Evolutionary conservation across 208 protist species (phyloP), one percentile per base, ranked within the genome.

Genomic region (Angomonas deanei): DNA sequence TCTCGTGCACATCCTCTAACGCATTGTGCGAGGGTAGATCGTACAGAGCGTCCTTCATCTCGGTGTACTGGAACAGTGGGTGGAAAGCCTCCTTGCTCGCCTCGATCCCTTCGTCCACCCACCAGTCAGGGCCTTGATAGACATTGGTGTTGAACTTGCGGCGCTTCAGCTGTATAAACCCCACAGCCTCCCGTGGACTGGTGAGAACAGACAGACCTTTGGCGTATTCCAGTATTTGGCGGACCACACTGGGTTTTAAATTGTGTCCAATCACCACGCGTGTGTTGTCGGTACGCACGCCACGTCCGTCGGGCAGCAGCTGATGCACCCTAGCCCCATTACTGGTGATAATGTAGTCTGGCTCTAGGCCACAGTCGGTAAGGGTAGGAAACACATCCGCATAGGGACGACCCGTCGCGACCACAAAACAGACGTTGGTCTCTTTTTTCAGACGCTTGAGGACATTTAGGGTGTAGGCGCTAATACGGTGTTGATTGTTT

Each of bases 341-440:
- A 28, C 63, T 74, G n/a, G 76, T 75, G 53, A 82, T 82, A 3
- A 71, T 49, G 59, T 78, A 78, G 39, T 58, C 66, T 3, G 71
- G 71, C 15, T 68, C 13, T 13, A 82, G 38, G 15, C 61, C 64
- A 15, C 61, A 78, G 8, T 55, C 56, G 1, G 64, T 50, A 26
- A 82, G 33, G 23, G 58, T 67, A 21, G 50, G 38, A 39, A 77
- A 65, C 0, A 82, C 76, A 75, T 76, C 70, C 0, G 64, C 61
- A 26, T 64, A 55, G 0, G 76, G 67, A 15, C 76, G 55, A n/a
- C 76, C 76, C 26, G 76, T 78, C 23, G 71, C 71, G 6, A 79
- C 46, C 11, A 78, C 57, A 27, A 83, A 60, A 4, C 15, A n/a
- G 30, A 72, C 34, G 13, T 52, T 33, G 28, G 50, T 59, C 24